Conservation (phyloP, 108 stramenopile species). For the Nitzschia palea region DNA sequence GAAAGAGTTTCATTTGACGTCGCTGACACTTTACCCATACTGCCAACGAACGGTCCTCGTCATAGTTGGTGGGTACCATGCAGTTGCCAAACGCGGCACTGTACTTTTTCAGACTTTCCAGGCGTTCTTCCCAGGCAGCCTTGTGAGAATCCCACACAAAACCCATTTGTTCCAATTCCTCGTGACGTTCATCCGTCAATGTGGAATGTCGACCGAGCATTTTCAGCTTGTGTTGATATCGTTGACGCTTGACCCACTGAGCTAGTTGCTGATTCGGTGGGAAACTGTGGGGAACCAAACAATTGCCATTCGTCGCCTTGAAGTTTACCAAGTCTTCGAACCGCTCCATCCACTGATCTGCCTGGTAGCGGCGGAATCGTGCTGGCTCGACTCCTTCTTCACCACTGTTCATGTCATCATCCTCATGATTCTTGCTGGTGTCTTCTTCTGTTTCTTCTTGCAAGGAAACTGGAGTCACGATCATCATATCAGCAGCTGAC, state of each 20-base stretch:
- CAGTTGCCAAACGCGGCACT: not conserved
- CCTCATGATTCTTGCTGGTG: no score
- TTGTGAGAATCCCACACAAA: conserved; percentile 30
- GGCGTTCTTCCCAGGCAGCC: conserved; percentile 17
- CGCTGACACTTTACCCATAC: conserved; percentile 39
- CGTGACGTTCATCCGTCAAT: conserved; percentile 27
- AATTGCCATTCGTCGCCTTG: conserved; percentile 27
- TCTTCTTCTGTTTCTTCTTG: not conserved
- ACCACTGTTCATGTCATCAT: not conserved
- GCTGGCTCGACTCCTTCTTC: not conserved
- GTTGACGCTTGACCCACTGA: conserved; percentile 40
- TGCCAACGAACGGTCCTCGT: conserved; percentile 25
- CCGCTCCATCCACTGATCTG: conserved; percentile 33
- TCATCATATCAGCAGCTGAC: not conserved
- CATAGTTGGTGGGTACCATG: conserved; percentile 14
- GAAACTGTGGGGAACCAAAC: conserved; percentile 33
- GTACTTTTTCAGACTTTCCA: conserved; percentile 1
- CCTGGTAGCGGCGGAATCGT: conserved; percentile 20
- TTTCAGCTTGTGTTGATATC: conserved; percentile 47
- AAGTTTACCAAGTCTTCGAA: conserved; percentile 29
- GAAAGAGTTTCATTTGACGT: conserved; percentile 29
- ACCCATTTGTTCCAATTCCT: conserved; percentile 37
- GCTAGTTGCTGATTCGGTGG: conserved; percentile 22
- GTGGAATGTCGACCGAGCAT: conserved; percentile 22
- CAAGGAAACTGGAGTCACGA: not conserved